phyloP scores from a whole-genome alignment of 169 alveolate genomes.

The Toxoplasma gondii region DNA sequence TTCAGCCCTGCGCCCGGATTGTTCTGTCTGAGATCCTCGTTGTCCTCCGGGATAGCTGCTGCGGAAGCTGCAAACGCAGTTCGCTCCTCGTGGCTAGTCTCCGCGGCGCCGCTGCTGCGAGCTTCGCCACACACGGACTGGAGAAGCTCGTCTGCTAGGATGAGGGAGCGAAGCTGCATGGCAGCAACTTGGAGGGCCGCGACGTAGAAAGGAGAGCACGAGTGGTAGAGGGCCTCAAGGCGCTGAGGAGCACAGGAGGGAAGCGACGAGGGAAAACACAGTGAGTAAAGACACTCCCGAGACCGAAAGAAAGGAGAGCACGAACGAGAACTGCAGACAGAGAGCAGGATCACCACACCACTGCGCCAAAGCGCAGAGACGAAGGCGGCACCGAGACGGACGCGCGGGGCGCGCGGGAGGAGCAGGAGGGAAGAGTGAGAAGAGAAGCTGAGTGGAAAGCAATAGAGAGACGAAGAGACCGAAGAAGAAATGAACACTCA shows the following conservation, averaged over 20 bases:
- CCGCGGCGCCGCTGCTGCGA: background rate
- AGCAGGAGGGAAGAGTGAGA: too few relatives aligned
- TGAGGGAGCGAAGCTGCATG: slow-evolving; percentile 57
- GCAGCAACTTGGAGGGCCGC: slow-evolving; percentile 56
- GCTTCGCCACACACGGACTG: background rate
- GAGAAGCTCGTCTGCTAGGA: slow-evolving; percentile 48
- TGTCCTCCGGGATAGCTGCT: background rate
- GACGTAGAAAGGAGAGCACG: slow-evolving; percentile 25
- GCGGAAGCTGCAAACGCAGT: background rate
- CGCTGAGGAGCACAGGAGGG: slow-evolving; percentile 42
- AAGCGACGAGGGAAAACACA: background rate
- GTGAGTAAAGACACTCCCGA: background rate
- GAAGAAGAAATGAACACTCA: too few relatives aligned
- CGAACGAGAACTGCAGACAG: too few relatives aligned
- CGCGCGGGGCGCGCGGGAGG: too few relatives aligned
- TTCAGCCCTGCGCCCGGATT: background rate
- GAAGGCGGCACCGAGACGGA: too few relatives aligned
- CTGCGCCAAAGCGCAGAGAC: too few relatives aligned
- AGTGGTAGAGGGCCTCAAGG: background rate
- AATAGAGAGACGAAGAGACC: too few relatives aligned
- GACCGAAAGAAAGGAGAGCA: background rate
- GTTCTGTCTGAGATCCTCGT: background rate
- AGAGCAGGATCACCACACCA: too few relatives aligned
- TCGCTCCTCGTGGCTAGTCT: background rate
- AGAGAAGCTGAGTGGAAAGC: background rate